A percentile compares a stretch with the other conserved stretches of the same genome.
Evolutionary conservation across 768 basidiomycete species (phyloP).

Genomic region (Rhodotorula toruloides): DNA sequence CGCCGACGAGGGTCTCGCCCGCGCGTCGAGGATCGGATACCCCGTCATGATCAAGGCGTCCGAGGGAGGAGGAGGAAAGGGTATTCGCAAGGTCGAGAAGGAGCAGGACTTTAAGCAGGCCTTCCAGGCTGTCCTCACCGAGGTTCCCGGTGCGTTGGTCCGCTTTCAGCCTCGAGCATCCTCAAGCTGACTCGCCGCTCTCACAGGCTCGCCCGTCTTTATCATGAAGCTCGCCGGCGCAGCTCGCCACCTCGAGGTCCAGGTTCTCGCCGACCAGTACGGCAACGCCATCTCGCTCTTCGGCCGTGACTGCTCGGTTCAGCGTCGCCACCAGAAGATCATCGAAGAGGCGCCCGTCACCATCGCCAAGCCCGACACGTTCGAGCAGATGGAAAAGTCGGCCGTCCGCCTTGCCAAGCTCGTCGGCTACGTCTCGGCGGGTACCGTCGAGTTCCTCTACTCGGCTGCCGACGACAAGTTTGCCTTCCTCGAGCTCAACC

Average conservation of each 20-base stretch:
- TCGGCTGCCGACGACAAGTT: conserved; percentile 88
- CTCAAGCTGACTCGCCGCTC: conserved; percentile 23
- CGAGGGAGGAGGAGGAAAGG: conserved; percentile 98
- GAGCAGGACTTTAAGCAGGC: conserved; percentile 87
- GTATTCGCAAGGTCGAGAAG: conserved; percentile 88
- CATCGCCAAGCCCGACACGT: conserved; percentile 83
- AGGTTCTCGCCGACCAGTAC: conserved; percentile 97
- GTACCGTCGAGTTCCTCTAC: conserved; percentile 79
- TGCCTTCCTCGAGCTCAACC: conserved; percentile 97
- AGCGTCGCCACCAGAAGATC: conserved; percentile 98
- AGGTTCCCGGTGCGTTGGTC: conserved; percentile 75
- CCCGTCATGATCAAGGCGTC: conserved; percentile 99
- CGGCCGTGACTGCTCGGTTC: conserved; percentile 98
- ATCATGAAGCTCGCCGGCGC: conserved; percentile 99
- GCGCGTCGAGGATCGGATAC: conserved; percentile 83
- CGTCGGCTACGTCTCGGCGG: conserved; percentile 97
- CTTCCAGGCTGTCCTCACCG: conserved; percentile 85
- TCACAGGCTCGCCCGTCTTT: conserved; percentile 89
- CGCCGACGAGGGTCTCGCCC: conserved; percentile 78
- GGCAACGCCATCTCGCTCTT: conserved; percentile 98
- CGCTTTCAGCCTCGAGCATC: background rate
- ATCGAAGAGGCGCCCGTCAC: conserved; percentile 99
- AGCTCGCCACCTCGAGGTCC: conserved; percentile 95
- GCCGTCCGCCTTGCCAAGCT: conserved; percentile 99
- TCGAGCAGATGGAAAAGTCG: conserved; percentile 97